Conservation (phyloP, 176 grass and related monocot genomes). For the Saccharum officinarum region DNA sequence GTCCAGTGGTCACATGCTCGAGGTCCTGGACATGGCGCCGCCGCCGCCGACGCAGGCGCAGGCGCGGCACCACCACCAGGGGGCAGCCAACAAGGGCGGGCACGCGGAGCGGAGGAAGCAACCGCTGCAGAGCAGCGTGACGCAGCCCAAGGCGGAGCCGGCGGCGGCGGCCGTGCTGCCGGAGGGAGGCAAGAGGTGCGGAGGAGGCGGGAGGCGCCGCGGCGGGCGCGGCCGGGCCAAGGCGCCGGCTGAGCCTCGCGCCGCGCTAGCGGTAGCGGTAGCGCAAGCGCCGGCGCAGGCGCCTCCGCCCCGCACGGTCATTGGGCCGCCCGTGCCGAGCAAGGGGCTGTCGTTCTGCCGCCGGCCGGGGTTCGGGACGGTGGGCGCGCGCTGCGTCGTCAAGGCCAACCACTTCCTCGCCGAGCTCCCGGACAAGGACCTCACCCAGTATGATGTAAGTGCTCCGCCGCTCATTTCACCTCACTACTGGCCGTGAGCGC, state of each 20-base stretch:
- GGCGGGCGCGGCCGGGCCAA: slow-evolving; percentile 56
- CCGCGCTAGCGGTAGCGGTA: neutral
- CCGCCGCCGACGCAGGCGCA: neutral
- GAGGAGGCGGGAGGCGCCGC: slow-evolving; percentile 46
- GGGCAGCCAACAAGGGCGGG: neutral
- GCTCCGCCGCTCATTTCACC: neutral
- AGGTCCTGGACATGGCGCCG: slow-evolving; percentile 58
- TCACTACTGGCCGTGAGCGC: neutral
- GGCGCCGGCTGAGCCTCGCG: neutral
- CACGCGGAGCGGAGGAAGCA: slow-evolving; percentile 59
- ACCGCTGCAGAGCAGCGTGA: slow-evolving; percentile 80
- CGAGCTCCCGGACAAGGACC: slow-evolving; percentile 81
- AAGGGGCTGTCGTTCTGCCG: slow-evolving; percentile 75
- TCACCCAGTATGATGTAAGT: slow-evolving; percentile 92
- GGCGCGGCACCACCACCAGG: slow-evolving; percentile 29
- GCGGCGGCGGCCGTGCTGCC: slow-evolving; percentile 9
- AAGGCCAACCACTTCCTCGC: slow-evolving; percentile 99
- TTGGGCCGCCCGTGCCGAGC: slow-evolving; percentile 54
- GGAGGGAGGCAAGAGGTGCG: slow-evolving; percentile 57
- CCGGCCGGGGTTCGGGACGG: slow-evolving; percentile 84
- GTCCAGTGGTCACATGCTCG: slow-evolving; percentile 48
- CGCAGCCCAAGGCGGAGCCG: slow-evolving; percentile 66
- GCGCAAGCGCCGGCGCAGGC: neutral
- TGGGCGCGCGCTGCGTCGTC: slow-evolving; percentile 74
- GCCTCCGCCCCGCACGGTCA: slow-evolving; percentile 16